Conservation (phyloP, 2,329 filamentous ascomycete genomes). For the Paracorniculantispora psalliotae region DNA sequence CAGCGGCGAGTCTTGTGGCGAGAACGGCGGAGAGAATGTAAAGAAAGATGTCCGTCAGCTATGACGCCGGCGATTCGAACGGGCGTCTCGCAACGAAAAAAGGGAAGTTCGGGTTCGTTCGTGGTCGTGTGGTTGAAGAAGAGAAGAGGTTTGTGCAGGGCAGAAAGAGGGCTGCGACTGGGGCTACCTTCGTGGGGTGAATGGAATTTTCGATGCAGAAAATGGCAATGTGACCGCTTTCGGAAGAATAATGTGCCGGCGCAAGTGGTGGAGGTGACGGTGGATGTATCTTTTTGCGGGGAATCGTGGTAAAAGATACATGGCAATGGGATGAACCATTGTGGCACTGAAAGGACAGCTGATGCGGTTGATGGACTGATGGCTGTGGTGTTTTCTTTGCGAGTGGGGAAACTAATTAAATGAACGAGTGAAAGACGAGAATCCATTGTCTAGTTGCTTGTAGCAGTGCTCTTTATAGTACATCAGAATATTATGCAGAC, state of each 20-base stretch:
- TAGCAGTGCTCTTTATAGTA: too few relatives aligned
- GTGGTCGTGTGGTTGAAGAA: neutral
- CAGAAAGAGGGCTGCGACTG: neutral
- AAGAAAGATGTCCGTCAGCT: neutral
- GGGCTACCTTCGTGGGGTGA: neutral
- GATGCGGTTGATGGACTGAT: too few relatives aligned
- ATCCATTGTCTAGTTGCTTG: too few relatives aligned
- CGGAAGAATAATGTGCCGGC: constrained; percentile 7
- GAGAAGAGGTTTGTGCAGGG: neutral
- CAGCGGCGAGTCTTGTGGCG: neutral
- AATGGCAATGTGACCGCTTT: constrained; percentile 9
- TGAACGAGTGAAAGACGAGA: too few relatives aligned
- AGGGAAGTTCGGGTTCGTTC: neutral
- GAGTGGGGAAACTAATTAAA: too few relatives aligned
- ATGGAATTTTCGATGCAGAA: neutral
- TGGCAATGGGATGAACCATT: neutral
- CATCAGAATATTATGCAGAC: too few relatives aligned
- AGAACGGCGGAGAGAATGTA: neutral
- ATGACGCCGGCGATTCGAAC: neutral
- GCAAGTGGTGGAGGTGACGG: neutral
- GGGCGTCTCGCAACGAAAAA: neutral
- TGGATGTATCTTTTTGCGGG: neutral
- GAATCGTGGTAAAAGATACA: neutral
- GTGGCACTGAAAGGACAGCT: too few relatives aligned
- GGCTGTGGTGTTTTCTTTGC: too few relatives aligned